phyloP scores from a whole-genome alignment of 139 green algal species.

The Chlamydomonas sp. region DNA sequence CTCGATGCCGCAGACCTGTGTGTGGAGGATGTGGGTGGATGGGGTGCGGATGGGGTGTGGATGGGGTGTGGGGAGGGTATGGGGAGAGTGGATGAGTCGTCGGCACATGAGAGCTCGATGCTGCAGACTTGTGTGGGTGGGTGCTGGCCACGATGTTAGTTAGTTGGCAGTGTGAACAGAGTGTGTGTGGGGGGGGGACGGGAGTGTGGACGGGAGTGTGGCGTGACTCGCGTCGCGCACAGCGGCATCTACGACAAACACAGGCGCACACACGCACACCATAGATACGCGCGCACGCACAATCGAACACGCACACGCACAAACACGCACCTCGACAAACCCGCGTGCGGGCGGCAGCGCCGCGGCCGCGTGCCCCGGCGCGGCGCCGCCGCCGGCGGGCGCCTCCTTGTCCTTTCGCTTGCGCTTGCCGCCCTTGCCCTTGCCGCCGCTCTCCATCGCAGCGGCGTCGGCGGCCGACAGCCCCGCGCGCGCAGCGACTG shows the following conservation, averaged over 20 bases:
- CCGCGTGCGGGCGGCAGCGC: slow-evolving; percentile 27
- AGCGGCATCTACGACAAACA: neutral
- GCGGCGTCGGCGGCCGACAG: too few species aligned
- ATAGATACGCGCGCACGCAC: neutral
- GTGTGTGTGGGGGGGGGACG: too few species aligned
- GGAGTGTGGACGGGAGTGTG: too few species aligned
- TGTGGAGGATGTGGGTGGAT: neutral
- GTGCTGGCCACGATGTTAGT: too few species aligned
- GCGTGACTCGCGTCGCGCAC: too few species aligned
- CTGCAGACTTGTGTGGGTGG: neutral
- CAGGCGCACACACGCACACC: neutral
- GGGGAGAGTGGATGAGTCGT: slow-evolving; percentile 7
- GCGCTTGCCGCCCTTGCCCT: neutral
- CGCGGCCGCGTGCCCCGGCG: too few species aligned
- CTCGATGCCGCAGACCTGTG: slow-evolving; percentile 1
- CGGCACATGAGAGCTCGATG: slow-evolving; percentile 5
- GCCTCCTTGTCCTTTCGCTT: neutral
- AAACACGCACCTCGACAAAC: slow-evolving; percentile 46
- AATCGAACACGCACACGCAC: neutral
- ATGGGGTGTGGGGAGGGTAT: too few species aligned
- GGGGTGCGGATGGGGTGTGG: too few species aligned
- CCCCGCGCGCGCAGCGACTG: too few species aligned
- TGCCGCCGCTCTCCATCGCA: too few species aligned
- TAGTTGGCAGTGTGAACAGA: too few species aligned
- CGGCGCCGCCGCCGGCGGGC: neutral